A percentile compares a stretch with the other conserved stretches of the same genome.
Conservation (phyloP, 2,329 filamentous ascomycete species). For the Botrytis galanthina region DNA sequence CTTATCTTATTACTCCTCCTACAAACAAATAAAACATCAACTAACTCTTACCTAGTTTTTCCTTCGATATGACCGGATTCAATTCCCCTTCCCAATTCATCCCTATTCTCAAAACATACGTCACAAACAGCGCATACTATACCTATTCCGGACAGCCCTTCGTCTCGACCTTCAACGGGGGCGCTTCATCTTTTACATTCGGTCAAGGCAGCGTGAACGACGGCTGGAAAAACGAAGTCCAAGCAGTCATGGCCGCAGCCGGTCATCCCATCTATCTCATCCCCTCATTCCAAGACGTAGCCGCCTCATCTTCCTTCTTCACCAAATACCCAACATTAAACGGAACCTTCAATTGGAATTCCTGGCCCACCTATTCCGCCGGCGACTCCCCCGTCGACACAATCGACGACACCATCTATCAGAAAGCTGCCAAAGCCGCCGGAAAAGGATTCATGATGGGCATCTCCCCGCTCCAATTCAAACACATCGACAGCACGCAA, state of each 20-base stretch:
- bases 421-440: constrained; percentile 35
- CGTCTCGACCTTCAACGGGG: constrained; percentile 28
- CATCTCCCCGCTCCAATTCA: constrained; percentile 42
- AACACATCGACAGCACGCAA: constrained; percentile 36
- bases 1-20: background rate
- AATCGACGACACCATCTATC: constrained; percentile 36
- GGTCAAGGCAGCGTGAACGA: constrained; percentile 33
- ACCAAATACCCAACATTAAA: constrained; percentile 20
- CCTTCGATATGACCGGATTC: constrained; percentile 27
- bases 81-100: constrained; percentile 23
- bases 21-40: too few species aligned
- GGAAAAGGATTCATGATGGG: constrained; percentile 44
- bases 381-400: constrained; percentile 22
- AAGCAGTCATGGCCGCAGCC: constrained; percentile 32
- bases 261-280: constrained; percentile 27
- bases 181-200: constrained; percentile 24
- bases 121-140: constrained; percentile 23
- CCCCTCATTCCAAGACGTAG: constrained; percentile 26
- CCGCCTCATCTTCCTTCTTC: constrained; percentile 19
- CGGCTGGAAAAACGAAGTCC: constrained; percentile 30
- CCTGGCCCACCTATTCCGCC: constrained; percentile 23
- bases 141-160: constrained; percentile 23
- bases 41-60: constrained; percentile 20
- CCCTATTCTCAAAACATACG: constrained; percentile 17
- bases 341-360: constrained; percentile 27